phyloP scores from a whole-genome alignment of 129 eudicot genomes.

The Centaurea solstitialis region DNA sequence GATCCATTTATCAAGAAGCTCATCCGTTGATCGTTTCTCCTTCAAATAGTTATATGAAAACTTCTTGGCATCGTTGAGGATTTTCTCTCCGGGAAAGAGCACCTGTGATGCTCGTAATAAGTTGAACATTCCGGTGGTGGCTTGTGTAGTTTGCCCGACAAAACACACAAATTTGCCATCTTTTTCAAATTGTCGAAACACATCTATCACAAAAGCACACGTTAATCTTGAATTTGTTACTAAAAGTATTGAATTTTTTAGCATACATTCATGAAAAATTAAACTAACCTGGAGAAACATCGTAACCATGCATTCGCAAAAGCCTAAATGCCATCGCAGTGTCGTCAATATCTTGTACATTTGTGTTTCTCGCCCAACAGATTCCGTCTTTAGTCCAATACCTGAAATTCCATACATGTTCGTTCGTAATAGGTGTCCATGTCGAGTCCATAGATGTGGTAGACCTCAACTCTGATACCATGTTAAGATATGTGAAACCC shows the following conservation, averaged over 20 bases:
- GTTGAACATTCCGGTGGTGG: constrained; percentile 68
- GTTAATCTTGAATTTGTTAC: not conserved
- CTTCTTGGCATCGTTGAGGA: constrained; percentile 49
- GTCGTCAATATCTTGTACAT: constrained; percentile 38
- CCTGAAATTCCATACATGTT: constrained; percentile 12
- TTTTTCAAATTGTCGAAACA: constrained; percentile 34
- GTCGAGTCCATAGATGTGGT: not conserved
- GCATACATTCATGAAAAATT: not conserved
- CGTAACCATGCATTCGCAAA: constrained; percentile 63
- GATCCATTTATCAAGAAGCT: constrained; percentile 70
- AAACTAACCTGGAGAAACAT: constrained; percentile 54
- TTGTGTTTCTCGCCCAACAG: constrained; percentile 31
- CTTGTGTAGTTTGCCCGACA: constrained; percentile 59
- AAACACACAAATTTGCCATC: constrained; percentile 12
- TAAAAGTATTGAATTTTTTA: not conserved
- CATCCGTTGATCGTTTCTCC: constrained; percentile 44
- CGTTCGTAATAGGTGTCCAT: not conserved
- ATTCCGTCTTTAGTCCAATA: constrained; percentile 44
- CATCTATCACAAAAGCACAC: constrained; percentile 37
- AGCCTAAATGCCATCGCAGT: constrained; percentile 54
- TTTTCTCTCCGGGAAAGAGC: constrained; percentile 2
- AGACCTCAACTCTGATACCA: not conserved
- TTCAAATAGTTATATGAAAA: constrained; percentile 46
- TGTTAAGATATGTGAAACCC: not conserved
- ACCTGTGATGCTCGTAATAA: constrained; percentile 64